Conservation (phyloP, 768 basidiomycete species). For the Dendrothele bispora region DNA sequence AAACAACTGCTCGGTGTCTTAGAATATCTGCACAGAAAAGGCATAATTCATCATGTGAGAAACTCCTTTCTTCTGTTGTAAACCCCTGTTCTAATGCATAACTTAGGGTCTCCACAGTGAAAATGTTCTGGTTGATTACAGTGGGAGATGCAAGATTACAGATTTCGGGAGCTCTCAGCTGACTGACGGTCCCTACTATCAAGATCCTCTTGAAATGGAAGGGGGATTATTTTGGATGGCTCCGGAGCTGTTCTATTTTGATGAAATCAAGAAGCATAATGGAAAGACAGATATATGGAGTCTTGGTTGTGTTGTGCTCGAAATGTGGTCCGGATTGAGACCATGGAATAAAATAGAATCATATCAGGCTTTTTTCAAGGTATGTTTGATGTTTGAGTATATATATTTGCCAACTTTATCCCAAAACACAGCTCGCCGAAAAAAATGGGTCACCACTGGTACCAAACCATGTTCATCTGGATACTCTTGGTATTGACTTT, state of each 20-base stretch:
- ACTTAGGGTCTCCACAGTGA: constrained; percentile 87
- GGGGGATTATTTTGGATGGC: constrained; percentile 98
- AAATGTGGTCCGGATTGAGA: constrained; percentile 93
- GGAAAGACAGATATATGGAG: constrained; percentile 98
- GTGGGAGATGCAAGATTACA: constrained; percentile 89
- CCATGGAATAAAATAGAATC: constrained; percentile 82
- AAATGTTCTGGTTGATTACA: constrained; percentile 87
- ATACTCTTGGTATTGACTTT: no score
- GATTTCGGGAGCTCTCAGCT: constrained; percentile 96
- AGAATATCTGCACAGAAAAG: constrained; percentile 81
- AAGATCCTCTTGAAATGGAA: constrained; percentile 75
- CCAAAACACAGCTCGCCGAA: no score
- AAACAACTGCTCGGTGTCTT: constrained; percentile 84
- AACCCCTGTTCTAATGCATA: no score
- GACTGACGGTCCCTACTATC: constrained; percentile 65
- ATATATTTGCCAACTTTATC: no score
- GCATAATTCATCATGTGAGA: constrained; percentile 82
- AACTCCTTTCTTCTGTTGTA: no score
- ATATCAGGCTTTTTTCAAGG: constrained; percentile 80
- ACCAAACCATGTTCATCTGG: no score
- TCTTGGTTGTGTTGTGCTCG: constrained; percentile 87
- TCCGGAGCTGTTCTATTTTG: constrained; percentile 75
- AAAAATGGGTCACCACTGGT: no score
- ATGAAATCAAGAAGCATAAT: constrained; percentile 71
- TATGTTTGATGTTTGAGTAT: no score